Conservation (phyloP, 345 rosid genomes). For the Clarkia xantiana region DNA sequence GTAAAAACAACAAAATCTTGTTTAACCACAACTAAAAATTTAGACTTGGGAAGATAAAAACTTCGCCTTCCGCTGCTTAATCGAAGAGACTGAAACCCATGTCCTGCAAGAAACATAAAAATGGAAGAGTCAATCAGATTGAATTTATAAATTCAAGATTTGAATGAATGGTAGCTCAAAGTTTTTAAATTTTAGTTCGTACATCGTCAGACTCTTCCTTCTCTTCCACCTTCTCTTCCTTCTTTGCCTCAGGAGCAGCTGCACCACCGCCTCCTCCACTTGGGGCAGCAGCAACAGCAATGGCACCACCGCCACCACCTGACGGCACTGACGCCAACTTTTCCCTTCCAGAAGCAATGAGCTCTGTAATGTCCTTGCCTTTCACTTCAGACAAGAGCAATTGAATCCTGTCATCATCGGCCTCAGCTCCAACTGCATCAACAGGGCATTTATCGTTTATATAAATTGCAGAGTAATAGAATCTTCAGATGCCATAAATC, state of each 20-base stretch:
- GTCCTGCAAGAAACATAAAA: constrained; percentile 26
- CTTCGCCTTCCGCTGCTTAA: constrained; percentile 14
- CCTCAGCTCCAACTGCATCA: constrained; percentile 49
- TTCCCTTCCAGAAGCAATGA: constrained; percentile 59
- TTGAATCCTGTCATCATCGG: constrained; percentile 48
- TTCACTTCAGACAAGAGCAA: constrained; percentile 35
- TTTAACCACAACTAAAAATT: neutral
- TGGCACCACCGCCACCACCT: constrained; percentile 56
- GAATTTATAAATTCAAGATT: neutral
- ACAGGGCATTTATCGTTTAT: neutral
- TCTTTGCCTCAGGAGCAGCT: constrained; percentile 41
- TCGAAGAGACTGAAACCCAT: constrained; percentile 85
- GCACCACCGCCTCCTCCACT: constrained; percentile 27
- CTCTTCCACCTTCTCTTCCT: constrained; percentile 67
- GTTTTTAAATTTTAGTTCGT: constrained; percentile 1
- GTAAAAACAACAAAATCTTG: neutral
- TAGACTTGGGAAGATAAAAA: neutral
- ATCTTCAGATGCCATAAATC: no score
- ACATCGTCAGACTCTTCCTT: constrained; percentile 76
- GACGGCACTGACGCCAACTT: constrained; percentile 66
- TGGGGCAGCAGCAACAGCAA: constrained; percentile 27
- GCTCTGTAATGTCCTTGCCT: constrained; percentile 55
- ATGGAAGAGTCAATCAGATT: neutral
- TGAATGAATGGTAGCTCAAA: neutral
- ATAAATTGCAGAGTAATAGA: neutral